These are phyloP conservation scores for Cladosporium halotolerans DNA, from an alignment of 2,329 filamentous ascomycete species.

Conservation along the genomic window DNA sequence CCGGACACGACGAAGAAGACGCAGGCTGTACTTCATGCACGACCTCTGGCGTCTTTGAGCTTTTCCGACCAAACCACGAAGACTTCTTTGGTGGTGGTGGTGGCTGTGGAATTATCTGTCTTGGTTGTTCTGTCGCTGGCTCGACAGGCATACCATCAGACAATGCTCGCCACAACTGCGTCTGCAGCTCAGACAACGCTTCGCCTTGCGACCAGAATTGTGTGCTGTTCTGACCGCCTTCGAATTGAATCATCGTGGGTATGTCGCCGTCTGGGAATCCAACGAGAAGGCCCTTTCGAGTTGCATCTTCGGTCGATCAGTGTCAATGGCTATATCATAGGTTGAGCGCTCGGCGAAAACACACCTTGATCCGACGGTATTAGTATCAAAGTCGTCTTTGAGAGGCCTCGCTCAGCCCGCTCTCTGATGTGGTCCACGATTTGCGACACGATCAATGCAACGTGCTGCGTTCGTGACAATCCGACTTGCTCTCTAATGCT, in stretches of 20 bases:
- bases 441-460: conserved; percentile 24
- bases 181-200: conserved; percentile 21
- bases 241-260: conserved; percentile 25
- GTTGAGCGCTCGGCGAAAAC: neutral
- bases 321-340: neutral
- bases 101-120: conserved; percentile 9
- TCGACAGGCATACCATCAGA: conserved; percentile 10
- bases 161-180: conserved; percentile 19
- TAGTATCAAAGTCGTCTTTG: conserved; percentile 24
- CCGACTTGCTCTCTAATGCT: conserved; percentile 27
- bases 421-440: conserved; percentile 20
- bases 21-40: neutral
- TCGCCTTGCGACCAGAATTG: conserved; percentile 31
- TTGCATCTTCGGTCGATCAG: conserved; percentile 13
- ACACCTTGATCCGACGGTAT: conserved; percentile 30
- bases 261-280: conserved; percentile 21
- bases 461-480: conserved; percentile 26
- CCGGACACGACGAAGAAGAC: conserved; percentile 5
- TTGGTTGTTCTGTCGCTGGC: neutral
- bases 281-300: conserved; percentile 22
- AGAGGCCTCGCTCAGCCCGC: conserved; percentile 24
- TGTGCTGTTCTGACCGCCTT: conserved; percentile 22
- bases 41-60: conserved; percentile 12
- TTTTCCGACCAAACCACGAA: conserved; percentile 21
- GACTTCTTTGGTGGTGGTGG: conserved; percentile 12